Percentiles rank a stretch among this genome's conserved stretches.
phyloP scores from a whole-genome alignment of 2,329 filamentous ascomycete species.

The Epichloe gansuensis region DNA sequence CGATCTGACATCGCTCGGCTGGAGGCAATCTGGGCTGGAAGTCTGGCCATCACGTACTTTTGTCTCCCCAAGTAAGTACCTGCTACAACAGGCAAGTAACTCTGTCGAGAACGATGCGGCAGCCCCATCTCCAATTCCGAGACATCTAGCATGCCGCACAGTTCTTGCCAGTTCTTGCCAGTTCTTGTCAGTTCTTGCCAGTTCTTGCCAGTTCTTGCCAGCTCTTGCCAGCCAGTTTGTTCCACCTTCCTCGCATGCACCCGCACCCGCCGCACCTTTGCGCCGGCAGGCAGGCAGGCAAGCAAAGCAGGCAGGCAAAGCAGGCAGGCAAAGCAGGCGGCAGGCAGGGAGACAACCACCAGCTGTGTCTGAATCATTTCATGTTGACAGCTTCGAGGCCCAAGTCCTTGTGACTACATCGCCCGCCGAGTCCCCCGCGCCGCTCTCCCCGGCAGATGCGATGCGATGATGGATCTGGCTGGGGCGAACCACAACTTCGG shows the following conservation, averaged over 20 bases:
- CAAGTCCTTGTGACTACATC: background rate
- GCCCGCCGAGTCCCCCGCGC: background rate
- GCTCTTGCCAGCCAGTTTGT: background rate
- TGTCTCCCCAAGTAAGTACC: too few species aligned
- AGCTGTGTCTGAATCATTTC: too few species aligned
- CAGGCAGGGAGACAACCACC: too few species aligned
- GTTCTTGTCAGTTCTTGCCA: background rate
- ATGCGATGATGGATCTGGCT: conserved; percentile 4
- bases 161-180: too few species aligned
- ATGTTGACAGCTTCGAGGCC: background rate
- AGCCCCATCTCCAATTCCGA: too few species aligned
- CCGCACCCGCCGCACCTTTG: background rate
- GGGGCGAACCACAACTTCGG: conserved; percentile 3
- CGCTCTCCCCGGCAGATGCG: background rate
- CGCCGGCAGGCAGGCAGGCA: background rate
- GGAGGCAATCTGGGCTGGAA: too few species aligned
- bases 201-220: too few species aligned
- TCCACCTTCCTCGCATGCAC: background rate
- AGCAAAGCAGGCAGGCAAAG: background rate
- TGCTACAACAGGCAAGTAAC: too few species aligned
- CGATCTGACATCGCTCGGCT: background rate
- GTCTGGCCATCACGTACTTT: too few species aligned
- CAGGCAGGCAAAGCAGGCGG: background rate
- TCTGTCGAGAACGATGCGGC: too few species aligned
- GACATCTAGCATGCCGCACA: too few species aligned